Percentiles rank a stretch among this genome's conserved stretches.
These are phyloP conservation scores for Chaetomidium leptoderma DNA, from an alignment of 495 filamentous ascomycete genomes.

Conservation along the genomic window DNA sequence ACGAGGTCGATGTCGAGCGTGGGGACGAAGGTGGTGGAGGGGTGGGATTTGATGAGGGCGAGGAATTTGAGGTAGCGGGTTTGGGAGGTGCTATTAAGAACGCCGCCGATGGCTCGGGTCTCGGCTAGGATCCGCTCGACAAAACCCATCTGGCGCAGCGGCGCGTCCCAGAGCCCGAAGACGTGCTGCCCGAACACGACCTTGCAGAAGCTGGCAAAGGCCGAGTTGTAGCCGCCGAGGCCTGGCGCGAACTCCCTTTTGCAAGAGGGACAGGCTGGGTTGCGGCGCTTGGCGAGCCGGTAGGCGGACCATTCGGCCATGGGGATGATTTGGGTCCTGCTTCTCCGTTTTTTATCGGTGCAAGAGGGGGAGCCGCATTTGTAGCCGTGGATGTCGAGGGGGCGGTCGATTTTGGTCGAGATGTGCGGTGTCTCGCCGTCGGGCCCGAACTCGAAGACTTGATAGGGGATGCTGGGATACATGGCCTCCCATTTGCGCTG, in stretches of 20 bases:
- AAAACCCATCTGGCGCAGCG: background rate
- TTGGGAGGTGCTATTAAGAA: too few species aligned
- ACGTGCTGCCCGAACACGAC: background rate
- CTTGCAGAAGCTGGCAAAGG: background rate
- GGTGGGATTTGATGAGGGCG: slow-evolving; percentile 35
- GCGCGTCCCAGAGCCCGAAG: slow-evolving; percentile 2
- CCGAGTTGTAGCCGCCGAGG: background rate
- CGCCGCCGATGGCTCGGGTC: background rate
- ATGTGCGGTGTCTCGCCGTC: background rate
- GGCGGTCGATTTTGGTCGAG: background rate
- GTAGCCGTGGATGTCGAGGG: background rate
- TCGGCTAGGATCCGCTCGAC: background rate
- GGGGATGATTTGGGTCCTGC: background rate
- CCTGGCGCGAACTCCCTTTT: background rate
- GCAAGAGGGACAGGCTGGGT: background rate
- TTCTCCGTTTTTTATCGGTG: background rate
- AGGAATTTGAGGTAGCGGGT: slow-evolving; percentile 33
- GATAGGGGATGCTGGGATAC: background rate
- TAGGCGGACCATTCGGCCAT: background rate
- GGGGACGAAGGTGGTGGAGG: slow-evolving; percentile 55
- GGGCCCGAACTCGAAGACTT: background rate
- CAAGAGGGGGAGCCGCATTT: background rate
- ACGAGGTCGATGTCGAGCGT: slow-evolving; percentile 71
- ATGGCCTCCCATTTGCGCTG: background rate
- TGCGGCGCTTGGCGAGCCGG: background rate